A percentile compares a stretch with the other conserved stretches of the same genome.
Conservation (phyloP, 2,329 filamentous ascomycete genomes). For the Aspergillus fumigatus region DNA sequence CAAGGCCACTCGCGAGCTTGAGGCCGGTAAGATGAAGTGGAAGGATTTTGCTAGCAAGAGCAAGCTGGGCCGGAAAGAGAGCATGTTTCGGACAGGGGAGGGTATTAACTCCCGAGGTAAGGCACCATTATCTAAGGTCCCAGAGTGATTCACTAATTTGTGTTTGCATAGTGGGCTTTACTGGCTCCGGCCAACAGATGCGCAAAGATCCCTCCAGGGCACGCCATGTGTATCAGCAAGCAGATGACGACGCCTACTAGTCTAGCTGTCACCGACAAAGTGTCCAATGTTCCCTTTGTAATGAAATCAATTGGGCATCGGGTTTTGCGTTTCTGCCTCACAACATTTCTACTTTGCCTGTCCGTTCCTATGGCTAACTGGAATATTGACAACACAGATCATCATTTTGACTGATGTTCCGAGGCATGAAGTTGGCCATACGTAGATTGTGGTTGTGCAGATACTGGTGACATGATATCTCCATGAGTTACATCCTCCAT, state of each 20-base stretch:
- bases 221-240: constrained; percentile 78
- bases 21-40: constrained; percentile 90
- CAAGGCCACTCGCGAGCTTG: constrained; percentile 87
- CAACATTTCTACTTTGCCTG: constrained; percentile 9
- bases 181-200: constrained; percentile 92
- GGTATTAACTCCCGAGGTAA: constrained; percentile 80
- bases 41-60: constrained; percentile 81
- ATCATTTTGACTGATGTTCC: constrained; percentile 14
- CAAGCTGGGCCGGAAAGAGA: constrained; percentile 75
- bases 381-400: constrained; percentile 22
- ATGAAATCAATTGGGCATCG: background rate
- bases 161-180: constrained; percentile 73
- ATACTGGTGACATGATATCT: constrained; percentile 7
- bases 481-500: constrained; percentile 15
- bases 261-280: background rate
- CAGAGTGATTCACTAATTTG: constrained; percentile 21
- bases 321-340: constrained; percentile 1
- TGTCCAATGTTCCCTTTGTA: background rate
- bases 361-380: constrained; percentile 26
- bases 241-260: constrained; percentile 60
- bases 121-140: constrained; percentile 7
- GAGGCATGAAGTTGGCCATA: constrained; percentile 14
- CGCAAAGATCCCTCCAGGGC: constrained; percentile 80
- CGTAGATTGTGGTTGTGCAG: constrained; percentile 13
- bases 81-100: constrained; percentile 94